A percentile compares a stretch with the other conserved stretches of the same genome.
Conservation (phyloP, 2,329 filamentous ascomycete species). For the Fusarium anthophilum region DNA sequence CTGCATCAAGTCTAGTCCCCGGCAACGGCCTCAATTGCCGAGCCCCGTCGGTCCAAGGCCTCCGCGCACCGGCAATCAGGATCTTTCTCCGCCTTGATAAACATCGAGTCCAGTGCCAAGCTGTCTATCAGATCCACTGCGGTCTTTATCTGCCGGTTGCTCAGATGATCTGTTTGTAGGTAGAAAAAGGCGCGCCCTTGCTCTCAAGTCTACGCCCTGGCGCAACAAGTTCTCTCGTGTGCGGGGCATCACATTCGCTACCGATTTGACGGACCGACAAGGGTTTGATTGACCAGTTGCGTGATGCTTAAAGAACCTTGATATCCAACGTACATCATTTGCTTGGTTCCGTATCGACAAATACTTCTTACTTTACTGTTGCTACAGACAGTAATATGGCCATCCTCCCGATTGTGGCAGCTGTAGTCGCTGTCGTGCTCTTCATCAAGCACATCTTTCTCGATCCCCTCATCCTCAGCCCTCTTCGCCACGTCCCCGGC, state of each 20-base stretch:
- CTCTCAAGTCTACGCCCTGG: not conserved
- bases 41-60: not conserved
- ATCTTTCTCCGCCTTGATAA: not conserved
- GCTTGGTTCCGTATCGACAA: not conserved
- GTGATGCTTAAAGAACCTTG: not conserved
- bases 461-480: slow-evolving; percentile 14
- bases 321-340: not conserved
- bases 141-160: not conserved
- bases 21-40: not conserved
- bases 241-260: not conserved
- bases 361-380: not conserved
- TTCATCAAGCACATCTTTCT: slow-evolving; percentile 10
- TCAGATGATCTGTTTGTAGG: not conserved
- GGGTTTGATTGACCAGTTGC: not conserved
- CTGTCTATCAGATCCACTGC: not conserved
- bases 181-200: not conserved
- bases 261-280: not conserved
- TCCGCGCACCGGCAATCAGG: not conserved
- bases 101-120: not conserved
- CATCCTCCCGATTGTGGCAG: not conserved
- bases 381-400: not conserved
- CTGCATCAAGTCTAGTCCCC: not conserved
- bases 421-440: not conserved
- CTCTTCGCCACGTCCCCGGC: slow-evolving; percentile 42
- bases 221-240: not conserved